These are phyloP conservation scores for Gryganskiella cystojenkinii DNA, from an alignment of 192 early-diverging fungal genomes.

Conservation along the genomic window DNA sequence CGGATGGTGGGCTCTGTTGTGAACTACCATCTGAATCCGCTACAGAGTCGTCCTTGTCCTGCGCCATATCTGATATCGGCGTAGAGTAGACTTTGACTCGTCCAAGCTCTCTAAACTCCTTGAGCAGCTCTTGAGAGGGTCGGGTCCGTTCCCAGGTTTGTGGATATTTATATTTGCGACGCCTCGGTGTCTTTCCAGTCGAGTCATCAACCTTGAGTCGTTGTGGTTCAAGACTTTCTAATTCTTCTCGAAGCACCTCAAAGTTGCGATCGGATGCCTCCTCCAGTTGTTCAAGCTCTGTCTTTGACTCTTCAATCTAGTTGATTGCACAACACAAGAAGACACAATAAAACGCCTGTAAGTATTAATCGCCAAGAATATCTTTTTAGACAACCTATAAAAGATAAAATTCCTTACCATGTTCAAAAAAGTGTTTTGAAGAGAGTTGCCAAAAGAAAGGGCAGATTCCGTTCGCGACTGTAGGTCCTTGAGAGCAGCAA, in stretches of 20 bases:
- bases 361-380: too few relatives aligned
- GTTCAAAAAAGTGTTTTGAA: background rate
- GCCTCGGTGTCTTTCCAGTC: constrained; percentile 36
- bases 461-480: background rate
- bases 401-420: constrained; percentile 10
- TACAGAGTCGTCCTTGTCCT: background rate
- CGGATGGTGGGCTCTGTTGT: background rate
- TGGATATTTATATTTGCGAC: constrained; percentile 38
- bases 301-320: constrained; percentile 11
- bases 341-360: too few relatives aligned
- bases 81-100: constrained; percentile 31
- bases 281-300: background rate
- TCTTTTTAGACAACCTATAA: too few relatives aligned
- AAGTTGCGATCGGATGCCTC: constrained; percentile 25
- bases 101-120: constrained; percentile 45
- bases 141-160: constrained; percentile 35
- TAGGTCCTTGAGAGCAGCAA: constrained; percentile 24
- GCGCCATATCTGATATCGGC: background rate
- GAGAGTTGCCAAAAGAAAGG: background rate
- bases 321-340: background rate
- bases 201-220: constrained; percentile 45
- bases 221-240: constrained; percentile 16
- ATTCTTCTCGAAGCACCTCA: constrained; percentile 19
- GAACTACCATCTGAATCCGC: constrained; percentile 10
- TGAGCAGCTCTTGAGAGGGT: constrained; percentile 35